Evolutionary conservation across 345 rosid species (phyloP).

Genomic region (Lagerstroemia speciosa): DNA sequence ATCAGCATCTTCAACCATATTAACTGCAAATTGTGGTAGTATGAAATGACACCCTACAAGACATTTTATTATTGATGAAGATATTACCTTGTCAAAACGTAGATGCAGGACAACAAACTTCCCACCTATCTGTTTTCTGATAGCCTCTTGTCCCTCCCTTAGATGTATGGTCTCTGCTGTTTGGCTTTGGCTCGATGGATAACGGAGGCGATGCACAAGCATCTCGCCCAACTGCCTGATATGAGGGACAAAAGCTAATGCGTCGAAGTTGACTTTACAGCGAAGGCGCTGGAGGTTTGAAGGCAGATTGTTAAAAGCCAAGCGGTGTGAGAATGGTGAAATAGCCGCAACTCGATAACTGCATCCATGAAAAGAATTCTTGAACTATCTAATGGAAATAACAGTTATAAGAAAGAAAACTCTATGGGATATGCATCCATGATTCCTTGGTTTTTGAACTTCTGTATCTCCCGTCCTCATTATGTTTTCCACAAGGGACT

Average conservation of each 20-base stretch:
- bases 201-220: slow-evolving; percentile 56
- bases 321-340: slow-evolving; percentile 92
- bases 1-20: not conserved
- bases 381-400: not conserved
- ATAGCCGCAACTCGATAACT: slow-evolving; percentile 89
- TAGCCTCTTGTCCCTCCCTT: slow-evolving; percentile 23
- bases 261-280: slow-evolving; percentile 94
- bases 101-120: slow-evolving; percentile 85
- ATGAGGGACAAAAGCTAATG: slow-evolving; percentile 57
- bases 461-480: not conserved
- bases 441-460: not conserved
- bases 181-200: slow-evolving; percentile 28
- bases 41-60: not conserved
- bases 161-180: slow-evolving; percentile 25
- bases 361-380: slow-evolving; percentile 17
- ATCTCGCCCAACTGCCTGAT: slow-evolving; percentile 51
- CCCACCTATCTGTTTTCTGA: slow-evolving; percentile 37
- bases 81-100: slow-evolving; percentile 83
- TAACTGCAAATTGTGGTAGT: not conserved
- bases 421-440: not conserved
- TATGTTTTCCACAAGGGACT: not conserved
- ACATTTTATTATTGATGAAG: not conserved
- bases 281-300: slow-evolving; percentile 61
- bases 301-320: slow-evolving; percentile 77
- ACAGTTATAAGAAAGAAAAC: too few species aligned